Evolutionary conservation across 148 eudicot genomes (phyloP).

Genomic region (Spergularia marina): DNA sequence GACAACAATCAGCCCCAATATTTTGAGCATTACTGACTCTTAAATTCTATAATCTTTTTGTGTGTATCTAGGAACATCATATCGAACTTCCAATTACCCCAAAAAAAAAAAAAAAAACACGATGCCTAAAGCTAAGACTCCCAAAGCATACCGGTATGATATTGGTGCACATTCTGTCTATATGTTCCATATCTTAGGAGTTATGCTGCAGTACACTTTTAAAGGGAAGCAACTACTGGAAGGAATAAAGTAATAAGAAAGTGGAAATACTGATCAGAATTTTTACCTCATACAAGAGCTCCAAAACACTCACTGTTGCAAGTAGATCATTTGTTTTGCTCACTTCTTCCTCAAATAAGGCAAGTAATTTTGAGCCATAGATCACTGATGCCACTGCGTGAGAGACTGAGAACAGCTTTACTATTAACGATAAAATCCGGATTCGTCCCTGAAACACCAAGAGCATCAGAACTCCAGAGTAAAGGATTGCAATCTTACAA

Average conservation of each 20-base stretch:
- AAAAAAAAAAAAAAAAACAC: background rate
- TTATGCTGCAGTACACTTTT: background rate
- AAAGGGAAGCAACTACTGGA: background rate
- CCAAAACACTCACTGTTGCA: constrained; percentile 70
- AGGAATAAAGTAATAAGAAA: background rate
- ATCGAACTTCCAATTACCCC: no score
- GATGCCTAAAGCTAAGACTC: background rate
- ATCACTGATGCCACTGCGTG: constrained; percentile 66
- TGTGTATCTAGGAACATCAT: background rate
- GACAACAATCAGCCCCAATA: no score
- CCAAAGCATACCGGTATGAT: background rate
- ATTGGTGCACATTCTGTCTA: background rate
- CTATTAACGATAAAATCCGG: constrained; percentile 78
- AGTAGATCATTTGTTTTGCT: constrained; percentile 62
- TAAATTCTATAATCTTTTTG: background rate
- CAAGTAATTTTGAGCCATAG: constrained; percentile 62
- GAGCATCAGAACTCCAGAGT: background rate
- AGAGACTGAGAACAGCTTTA: constrained; percentile 87
- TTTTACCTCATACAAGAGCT: constrained; percentile 81
- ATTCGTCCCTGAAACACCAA: constrained; percentile 62
- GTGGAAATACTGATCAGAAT: background rate
- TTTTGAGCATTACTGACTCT: background rate
- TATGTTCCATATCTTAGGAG: background rate
- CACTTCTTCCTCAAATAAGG: constrained; percentile 66
- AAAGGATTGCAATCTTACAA: background rate